Evolutionary conservation across 805 yeast species (phyloP).

Genomic region (Saccharomycopsis oosterbeekiorum): DNA sequence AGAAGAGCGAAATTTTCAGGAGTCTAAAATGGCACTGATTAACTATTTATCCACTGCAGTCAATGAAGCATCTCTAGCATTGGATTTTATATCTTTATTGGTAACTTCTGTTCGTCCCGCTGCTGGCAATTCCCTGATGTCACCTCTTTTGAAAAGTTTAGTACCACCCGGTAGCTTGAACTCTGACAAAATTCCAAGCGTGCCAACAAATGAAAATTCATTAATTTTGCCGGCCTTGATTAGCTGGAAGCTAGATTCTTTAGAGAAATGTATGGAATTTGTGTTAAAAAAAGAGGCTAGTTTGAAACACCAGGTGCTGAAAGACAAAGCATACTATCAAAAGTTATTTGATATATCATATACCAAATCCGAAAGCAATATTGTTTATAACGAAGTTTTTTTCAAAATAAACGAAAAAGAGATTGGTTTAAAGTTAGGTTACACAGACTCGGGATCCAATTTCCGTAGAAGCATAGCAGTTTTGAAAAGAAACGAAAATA

Average conservation of each 20-base stretch:
- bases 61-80: constrained; percentile 79
- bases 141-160: constrained; percentile 66
- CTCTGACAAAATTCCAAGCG: constrained; percentile 27
- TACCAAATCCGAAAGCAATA: constrained; percentile 13
- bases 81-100: constrained; percentile 79
- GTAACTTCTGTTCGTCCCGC: constrained; percentile 77
- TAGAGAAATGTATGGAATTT: constrained; percentile 43
- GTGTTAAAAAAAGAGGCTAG: constrained; percentile 42
- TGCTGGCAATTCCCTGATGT: constrained; percentile 79
- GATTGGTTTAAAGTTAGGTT: constrained; percentile 83
- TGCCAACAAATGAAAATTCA: constrained; percentile 21
- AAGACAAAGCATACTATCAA: constrained; percentile 65
- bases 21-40: constrained; percentile 43
- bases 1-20: constrained; percentile 29
- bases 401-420: constrained; percentile 46
- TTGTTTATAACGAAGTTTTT: constrained; percentile 44
- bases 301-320: constrained; percentile 42
- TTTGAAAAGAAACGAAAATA: constrained; percentile 28
- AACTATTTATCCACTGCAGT: constrained; percentile 53
- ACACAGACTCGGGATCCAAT: constrained; percentile 79
- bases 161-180: constrained; percentile 70
- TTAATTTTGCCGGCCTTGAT: constrained; percentile 33
- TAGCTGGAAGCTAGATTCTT: constrained; percentile 80
- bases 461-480: constrained; percentile 46
- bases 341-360: constrained; percentile 32